A percentile compares a stretch with the other conserved stretches of the same genome.
Evolutionary conservation across 768 basidiomycete species (phyloP).

Genomic region (Gautieria morchelliformis): DNA sequence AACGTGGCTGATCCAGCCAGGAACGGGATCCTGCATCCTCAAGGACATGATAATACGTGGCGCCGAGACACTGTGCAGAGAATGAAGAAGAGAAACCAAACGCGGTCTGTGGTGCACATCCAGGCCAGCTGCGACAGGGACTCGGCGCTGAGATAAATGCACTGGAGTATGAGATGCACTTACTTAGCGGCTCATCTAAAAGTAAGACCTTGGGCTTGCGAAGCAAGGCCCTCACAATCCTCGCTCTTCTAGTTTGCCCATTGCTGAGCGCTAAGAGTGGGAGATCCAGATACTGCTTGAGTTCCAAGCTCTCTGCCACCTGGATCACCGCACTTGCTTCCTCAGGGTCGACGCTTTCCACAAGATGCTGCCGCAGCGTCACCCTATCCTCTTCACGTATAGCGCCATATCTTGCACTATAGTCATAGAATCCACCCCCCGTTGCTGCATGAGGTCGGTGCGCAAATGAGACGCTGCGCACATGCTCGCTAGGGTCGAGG

Average conservation of each 20-base stretch:
- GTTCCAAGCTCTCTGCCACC: conserved; percentile 45
- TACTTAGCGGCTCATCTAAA: conserved; percentile 89
- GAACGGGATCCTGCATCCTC: conserved; percentile 61
- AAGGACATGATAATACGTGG: conserved; percentile 62
- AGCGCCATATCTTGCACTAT: conserved; percentile 85
- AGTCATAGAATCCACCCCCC: conserved; percentile 81
- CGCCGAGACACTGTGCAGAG: conserved; percentile 34
- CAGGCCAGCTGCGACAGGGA: conserved; percentile 61
- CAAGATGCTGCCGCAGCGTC: conserved; percentile 66
- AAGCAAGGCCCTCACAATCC: conserved; percentile 72
- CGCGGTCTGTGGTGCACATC: conserved; percentile 51
- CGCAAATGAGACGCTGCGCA: conserved; percentile 59
- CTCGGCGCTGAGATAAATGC: not conserved
- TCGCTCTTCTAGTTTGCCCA: conserved; percentile 82
- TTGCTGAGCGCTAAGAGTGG: conserved; percentile 82
- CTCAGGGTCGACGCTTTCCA: conserved; percentile 38
- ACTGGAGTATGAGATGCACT: conserved; percentile 17
- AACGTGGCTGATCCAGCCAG: conserved; percentile 64
- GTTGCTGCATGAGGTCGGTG: conserved; percentile 40
- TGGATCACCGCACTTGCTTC: conserved; percentile 35
- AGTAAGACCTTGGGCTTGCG: conserved; percentile 63
- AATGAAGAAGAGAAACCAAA: conserved; percentile 45
- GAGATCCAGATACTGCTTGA: conserved; percentile 61
- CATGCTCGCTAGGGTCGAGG: conserved; percentile 37
- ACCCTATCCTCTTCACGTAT: conserved; percentile 75